These are phyloP conservation scores for Wallemia ichthyophaga DNA, from an alignment of 1,284 basidiomycete species.

Conservation along the genomic window DNA sequence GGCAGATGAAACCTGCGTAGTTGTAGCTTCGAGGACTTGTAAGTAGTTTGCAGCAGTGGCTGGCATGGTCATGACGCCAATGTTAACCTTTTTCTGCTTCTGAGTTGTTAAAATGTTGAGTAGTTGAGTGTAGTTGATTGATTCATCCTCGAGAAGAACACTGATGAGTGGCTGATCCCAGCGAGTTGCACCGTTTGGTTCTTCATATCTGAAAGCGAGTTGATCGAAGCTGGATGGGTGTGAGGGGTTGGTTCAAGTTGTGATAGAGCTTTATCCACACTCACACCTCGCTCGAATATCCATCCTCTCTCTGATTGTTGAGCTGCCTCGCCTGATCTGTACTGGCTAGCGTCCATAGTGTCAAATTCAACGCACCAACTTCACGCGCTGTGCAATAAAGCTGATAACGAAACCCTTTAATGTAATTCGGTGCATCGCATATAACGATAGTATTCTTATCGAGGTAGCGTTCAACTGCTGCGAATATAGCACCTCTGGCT, in stretches of 20 bases:
- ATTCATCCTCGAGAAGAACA: conserved; percentile 38
- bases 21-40: background rate
- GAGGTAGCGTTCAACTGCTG: conserved; percentile 47
- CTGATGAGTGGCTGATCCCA: conserved; percentile 92
- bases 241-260: no score
- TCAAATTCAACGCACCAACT: conserved; percentile 51
- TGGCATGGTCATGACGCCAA: conserved; percentile 3
- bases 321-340: conserved; percentile 46
- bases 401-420: conserved; percentile 84
- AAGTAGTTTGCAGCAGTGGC: background rate
- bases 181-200: conserved; percentile 80
- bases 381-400: conserved; percentile 87
- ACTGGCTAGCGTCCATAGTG: conserved; percentile 23
- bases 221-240: conserved; percentile 39
- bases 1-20: background rate
- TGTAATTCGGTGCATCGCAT: conserved; percentile 76
- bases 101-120: conserved; percentile 56
- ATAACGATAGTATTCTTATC: conserved; percentile 46
- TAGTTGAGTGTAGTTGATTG: conserved; percentile 37
- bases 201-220: conserved; percentile 65
- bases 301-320: conserved; percentile 29
- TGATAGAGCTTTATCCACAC: no score
- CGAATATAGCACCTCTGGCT: conserved; percentile 59
- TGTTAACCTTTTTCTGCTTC: conserved; percentile 33
- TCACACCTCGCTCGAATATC: conserved; percentile 44